Evolutionary conservation across 495 filamentous ascomycete species (phyloP).

Genomic region (Cercophora newfieldiana): DNA sequence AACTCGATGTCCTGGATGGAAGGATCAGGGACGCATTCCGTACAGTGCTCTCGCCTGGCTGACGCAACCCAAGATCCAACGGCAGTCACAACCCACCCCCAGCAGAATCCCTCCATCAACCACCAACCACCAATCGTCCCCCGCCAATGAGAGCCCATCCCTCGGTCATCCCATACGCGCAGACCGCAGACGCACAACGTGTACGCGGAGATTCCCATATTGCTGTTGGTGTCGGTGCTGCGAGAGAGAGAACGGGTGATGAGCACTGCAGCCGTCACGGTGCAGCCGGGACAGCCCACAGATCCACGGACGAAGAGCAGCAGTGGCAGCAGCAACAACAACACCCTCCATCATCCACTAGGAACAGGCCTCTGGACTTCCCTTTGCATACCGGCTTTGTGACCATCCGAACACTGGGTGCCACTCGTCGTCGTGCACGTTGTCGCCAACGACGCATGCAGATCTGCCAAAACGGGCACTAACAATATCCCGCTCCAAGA

Average conservation of each 20-base stretch:
- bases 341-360: background rate
- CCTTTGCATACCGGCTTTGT: slow-evolving; percentile 2
- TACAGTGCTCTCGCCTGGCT: background rate
- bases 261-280: background rate
- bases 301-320: background rate
- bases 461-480: background rate
- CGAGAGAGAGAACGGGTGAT: background rate
- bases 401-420: background rate
- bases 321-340: too few relatives aligned
- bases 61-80: background rate
- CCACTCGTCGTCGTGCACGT: background rate
- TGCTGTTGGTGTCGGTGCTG: too few relatives aligned
- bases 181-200: background rate
- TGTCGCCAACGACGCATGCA: background rate
- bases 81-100: background rate
- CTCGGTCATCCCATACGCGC: background rate
- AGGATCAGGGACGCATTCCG: background rate
- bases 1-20: background rate
- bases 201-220: slow-evolving; percentile 1
- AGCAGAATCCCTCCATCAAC: background rate
- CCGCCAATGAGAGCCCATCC: background rate
- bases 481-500: background rate
- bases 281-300: background rate
- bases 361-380: background rate
- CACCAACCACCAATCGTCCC: background rate